Evolutionary conservation across 345 rosid species (phyloP), one percentile per base, ranked within the genome.

Genomic region (Eutrema japonicum): DNA sequence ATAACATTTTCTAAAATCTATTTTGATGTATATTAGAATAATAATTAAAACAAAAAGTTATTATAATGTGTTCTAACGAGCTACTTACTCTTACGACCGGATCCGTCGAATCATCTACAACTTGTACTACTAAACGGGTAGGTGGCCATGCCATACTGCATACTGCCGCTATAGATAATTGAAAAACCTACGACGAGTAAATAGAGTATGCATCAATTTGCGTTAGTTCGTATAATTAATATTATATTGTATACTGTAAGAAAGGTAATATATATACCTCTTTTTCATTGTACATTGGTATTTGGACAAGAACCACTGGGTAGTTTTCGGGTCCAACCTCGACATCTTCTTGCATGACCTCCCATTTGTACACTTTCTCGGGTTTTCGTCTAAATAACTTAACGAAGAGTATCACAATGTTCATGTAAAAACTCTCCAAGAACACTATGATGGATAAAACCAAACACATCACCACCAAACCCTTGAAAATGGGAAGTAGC

Each of bases 51-150:
- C 26, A 6, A 38, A 40, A 1, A 49, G 0, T 9, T 53, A 11
- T 52, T 22, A 13, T n/a, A 5, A 10, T 47, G 10, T 50, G 16
- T 49, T 35, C 10, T 52, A 12, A 12, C 42, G 55, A 56, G 27
- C 22, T 14, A 36, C 58, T 60, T 59, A 75, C 79, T 86, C 88
- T 85, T 73, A 68, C 83, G 47, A 72, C 64, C 13, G 81, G 87
- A 73, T 85, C 85, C 7, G 88, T 87, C 16, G 91, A 87, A 58
- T 87, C 91, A 70, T 87, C 88, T 16, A 87, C 83, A 33, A 87
- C 87, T 80, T 87, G 91, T 56, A 87, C 73, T 53, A 85, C 77
- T 66, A 87, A 61, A 27, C 88, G 75, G 70, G 77, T 77, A 8
- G 82, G 59, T 49, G 88, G 91, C 88, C 91, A 87, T 38, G 83